These are phyloP conservation scores for Hemerocallis citrina DNA, from an alignment of 106 monocot species.

Conservation along the genomic window DNA sequence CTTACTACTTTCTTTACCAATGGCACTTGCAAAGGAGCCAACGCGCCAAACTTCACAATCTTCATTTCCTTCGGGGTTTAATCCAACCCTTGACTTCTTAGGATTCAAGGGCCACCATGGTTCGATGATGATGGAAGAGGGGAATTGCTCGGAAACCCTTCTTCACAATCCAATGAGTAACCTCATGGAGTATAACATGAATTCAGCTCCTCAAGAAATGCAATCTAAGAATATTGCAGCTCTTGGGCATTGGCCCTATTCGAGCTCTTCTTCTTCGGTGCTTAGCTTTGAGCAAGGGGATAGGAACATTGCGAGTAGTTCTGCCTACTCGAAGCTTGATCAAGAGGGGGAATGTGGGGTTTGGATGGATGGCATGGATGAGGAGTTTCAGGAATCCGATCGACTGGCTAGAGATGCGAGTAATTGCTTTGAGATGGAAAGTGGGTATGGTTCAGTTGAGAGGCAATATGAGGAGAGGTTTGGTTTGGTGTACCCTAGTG, in stretches of 20 bases:
- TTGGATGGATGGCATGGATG: conserved; percentile 32
- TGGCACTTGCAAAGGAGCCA: conserved; percentile 43
- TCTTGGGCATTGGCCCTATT: conserved; percentile 8
- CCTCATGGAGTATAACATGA: conserved; percentile 31
- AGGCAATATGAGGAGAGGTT: conserved; percentile 36
- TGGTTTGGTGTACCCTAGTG: conserved; percentile 24
- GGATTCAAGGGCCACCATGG: conserved; percentile 15
- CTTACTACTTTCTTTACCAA: conserved; percentile 5
- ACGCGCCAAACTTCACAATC: conserved; percentile 10
- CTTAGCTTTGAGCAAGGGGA: conserved; percentile 61
- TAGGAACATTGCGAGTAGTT: neutral
- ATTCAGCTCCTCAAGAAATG: neutral
- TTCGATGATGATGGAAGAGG: conserved; percentile 13
- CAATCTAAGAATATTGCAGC: no score
- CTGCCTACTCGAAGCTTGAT: neutral
- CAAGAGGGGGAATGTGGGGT: conserved; percentile 22
- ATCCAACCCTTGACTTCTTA: conserved; percentile 24
- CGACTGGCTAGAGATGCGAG: neutral
- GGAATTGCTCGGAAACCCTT: conserved; percentile 8
- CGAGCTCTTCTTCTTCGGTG: conserved; percentile 44
- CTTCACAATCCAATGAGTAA: conserved; percentile 16
- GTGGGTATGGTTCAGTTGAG: neutral
- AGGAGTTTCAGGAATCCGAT: neutral
- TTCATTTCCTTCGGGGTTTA: conserved; percentile 14
- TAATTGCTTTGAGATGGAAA: neutral